Percentiles rank a stretch among this genome's conserved stretches.
Conservation (phyloP, 2,329 filamentous ascomycete genomes). For the Arthrobotrys sphaeroides region DNA sequence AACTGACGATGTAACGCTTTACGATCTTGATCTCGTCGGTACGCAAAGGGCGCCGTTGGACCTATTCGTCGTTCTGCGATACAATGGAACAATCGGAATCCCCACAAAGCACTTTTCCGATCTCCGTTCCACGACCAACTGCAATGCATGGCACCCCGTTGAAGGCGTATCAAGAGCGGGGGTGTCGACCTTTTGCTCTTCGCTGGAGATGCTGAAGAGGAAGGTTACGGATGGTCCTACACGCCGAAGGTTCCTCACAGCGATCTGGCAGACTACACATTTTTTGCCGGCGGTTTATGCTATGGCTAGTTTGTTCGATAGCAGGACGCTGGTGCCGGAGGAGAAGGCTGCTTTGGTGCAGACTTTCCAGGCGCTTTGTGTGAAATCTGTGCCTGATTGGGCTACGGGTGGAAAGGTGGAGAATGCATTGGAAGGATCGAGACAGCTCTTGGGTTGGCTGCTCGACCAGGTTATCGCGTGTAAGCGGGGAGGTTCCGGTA, state of each 20-base stretch:
- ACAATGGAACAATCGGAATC: conserved; percentile 47
- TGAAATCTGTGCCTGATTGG: conserved; percentile 45
- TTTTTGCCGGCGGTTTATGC: conserved; percentile 46
- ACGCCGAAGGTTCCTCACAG: conserved; percentile 42
- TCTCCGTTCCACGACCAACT: conserved; percentile 34
- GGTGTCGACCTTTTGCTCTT: conserved; percentile 43
- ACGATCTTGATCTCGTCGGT: conserved; percentile 43
- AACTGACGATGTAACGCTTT: conserved; percentile 34
- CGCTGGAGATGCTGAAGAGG: conserved; percentile 48
- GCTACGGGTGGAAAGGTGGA: conserved; percentile 35
- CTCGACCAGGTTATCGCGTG: conserved; percentile 42
- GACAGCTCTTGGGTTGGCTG: conserved; percentile 48
- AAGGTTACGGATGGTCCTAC: conserved; percentile 46
- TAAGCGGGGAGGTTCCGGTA: conserved; percentile 49
- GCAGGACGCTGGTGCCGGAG: conserved; percentile 23
- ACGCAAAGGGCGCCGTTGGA: conserved; percentile 33
- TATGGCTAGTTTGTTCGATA: conserved; percentile 45
- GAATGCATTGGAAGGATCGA: conserved; percentile 45
- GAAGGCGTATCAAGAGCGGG: conserved; percentile 29
- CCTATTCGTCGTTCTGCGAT: conserved; percentile 46
- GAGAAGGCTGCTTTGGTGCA: conserved; percentile 49
- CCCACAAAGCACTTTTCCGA: conserved; percentile 35
- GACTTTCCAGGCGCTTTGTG: conserved; percentile 46
- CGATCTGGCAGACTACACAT: conserved; percentile 52
- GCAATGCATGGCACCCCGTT: conserved; percentile 44